Base-by-base conservation (phyloP, 371 early-diverging fungal genomes). In the Zancudomyces culisetae region DNA sequence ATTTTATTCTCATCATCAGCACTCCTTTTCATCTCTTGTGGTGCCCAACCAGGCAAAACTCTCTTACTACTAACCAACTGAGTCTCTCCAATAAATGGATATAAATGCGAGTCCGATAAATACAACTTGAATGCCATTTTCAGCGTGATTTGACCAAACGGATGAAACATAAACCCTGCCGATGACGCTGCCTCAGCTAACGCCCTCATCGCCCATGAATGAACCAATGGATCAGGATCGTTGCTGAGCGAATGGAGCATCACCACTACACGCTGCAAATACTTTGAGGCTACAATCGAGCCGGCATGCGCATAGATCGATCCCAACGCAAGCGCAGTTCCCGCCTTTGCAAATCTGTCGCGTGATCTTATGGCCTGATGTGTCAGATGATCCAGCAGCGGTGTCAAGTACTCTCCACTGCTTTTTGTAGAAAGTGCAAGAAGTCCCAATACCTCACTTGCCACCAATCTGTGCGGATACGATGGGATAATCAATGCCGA, bases 141-240 rank as follows among this genome's bases (percentile, higher is more conserved):
- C 10, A 95, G 69, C 0, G 94, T 90, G 42, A 87, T 81, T 35
- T 81, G 81, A 8, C 89, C 90, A 66, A 80, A 88, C 0, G 81
- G 79, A 13, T 80, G 85, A 58, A 85, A 95, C 85, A 91, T 87
- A 18, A 82, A 64, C 0, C 94, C 93, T 3, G 93, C 84, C 13
- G 90, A 81, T 50, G 85, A 75, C 13, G 91, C 81, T 0, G 86
- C 87, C 64, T 86, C 70, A 18, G 87, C 80, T 55, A 96, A 70
- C 0, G 93, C 78, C 35, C 82, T 77, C 18, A 94, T 59, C 0
- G 94, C 91, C 91, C 94, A 94, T 1, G 81, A 77, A 60, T 95
- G 93, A 2, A 96, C 94, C 0, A 91, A 69, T 0, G 95, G 89
- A 58, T 96, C 90, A 1, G 86, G 77, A 60, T 96, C 97, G 29